Evolutionary conservation across 805 yeast genomes (phyloP).

Genomic region (Cyberlindnera galapagoensis): DNA sequence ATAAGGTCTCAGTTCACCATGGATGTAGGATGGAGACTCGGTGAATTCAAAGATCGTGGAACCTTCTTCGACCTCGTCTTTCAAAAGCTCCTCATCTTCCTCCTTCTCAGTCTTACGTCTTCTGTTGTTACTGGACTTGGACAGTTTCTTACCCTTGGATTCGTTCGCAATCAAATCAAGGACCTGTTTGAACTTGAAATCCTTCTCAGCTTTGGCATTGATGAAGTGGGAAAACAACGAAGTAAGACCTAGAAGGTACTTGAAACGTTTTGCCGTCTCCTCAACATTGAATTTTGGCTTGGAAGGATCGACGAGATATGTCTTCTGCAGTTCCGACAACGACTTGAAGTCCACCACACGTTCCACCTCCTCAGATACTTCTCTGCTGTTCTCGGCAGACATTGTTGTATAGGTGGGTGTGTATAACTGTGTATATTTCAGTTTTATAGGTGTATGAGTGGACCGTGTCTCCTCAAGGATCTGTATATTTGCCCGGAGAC

Average conservation of each 20-base stretch:
- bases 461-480: too few species aligned
- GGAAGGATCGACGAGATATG: conserved; percentile 30
- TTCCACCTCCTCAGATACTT: conserved; percentile 2
- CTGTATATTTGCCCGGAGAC: too few species aligned
- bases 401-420: too few species aligned
- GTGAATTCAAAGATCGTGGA: conserved; percentile 57
- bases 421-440: too few species aligned
- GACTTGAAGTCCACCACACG: conserved; percentile 2
- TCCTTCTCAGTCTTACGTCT: conserved; percentile 70
- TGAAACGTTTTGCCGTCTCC: conserved; percentile 60
- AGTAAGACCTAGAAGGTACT: conserved; percentile 59
- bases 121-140: conserved; percentile 28
- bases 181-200: conserved; percentile 48
- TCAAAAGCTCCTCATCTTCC: conserved; percentile 70
- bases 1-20: conserved; percentile 63
- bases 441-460: too few species aligned
- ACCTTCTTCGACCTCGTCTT: conserved; percentile 41
- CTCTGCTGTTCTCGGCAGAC: conserved; percentile 1
- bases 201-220: conserved; percentile 55
- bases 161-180: conserved; percentile 35
- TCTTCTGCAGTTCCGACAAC: conserved; percentile 13
- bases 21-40: conserved; percentile 72
- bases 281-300: conserved; percentile 41
- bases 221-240: conserved; percentile 64
- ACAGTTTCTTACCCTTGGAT: conserved; percentile 14